phyloP scores from a whole-genome alignment of 805 yeast genomes.

The Candida qinlingensis region DNA sequence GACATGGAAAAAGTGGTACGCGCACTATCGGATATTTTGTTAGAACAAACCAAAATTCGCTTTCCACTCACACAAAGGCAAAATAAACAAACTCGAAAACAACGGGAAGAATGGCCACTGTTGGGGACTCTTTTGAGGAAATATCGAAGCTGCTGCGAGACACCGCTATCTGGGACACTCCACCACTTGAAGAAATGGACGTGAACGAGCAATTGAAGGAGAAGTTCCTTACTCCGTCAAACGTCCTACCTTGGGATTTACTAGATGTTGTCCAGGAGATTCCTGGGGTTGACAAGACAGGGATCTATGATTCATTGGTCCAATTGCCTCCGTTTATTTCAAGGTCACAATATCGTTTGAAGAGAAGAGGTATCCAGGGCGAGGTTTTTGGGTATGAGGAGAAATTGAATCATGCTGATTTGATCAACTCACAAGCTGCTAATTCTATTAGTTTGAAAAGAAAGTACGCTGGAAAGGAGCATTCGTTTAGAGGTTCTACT shows the following conservation, averaged over 20 bases:
- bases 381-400: conserved; percentile 58
- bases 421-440: conserved; percentile 48
- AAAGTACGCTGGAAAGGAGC: conserved; percentile 55
- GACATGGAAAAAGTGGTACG: not conserved
- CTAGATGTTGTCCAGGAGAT: conserved; percentile 60
- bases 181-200: not conserved
- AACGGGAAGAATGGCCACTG: not conserved
- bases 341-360: conserved; percentile 62
- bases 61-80: not conserved
- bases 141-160: conserved; percentile 2
- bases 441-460: conserved; percentile 73
- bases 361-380: conserved; percentile 74
- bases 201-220: conserved; percentile 23
- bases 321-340: conserved; percentile 54
- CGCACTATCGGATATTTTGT: not conserved
- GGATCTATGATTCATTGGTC: conserved; percentile 33
- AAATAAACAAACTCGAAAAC: not conserved
- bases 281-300: conserved; percentile 33
- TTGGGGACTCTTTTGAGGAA: conserved; percentile 1
- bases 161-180: not conserved
- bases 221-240: conserved; percentile 58
- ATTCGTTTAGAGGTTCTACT: conserved; percentile 62
- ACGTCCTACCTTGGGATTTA: conserved; percentile 61
- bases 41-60: not conserved
- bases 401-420: conserved; percentile 44